A percentile compares a stretch with the other conserved stretches of the same genome.
phyloP scores from a whole-genome alignment of 495 filamentous ascomycete species.

The Penicillium daleae region DNA sequence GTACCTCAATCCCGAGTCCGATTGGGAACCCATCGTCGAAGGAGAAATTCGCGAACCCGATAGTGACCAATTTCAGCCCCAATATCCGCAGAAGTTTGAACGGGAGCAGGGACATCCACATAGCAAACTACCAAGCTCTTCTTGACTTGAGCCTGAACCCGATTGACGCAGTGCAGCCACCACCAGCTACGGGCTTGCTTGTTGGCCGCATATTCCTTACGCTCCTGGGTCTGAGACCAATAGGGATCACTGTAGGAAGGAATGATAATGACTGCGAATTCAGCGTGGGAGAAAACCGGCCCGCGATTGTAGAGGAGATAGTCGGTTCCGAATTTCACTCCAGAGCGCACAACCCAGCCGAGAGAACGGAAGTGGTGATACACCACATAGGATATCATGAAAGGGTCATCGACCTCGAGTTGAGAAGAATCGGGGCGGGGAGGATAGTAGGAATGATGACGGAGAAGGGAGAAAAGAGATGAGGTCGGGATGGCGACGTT shows the following conservation, averaged over 20 bases:
- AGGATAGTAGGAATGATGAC: slow-evolving; percentile 71
- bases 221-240: slow-evolving; percentile 64
- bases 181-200: slow-evolving; percentile 71
- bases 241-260: slow-evolving; percentile 78
- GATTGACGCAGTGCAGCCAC: slow-evolving; percentile 90
- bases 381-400: slow-evolving; percentile 81
- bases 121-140: slow-evolving; percentile 89
- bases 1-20: slow-evolving; percentile 65
- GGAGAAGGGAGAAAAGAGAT: slow-evolving; percentile 64
- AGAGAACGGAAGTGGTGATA: slow-evolving; percentile 98
- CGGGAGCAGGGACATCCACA: slow-evolving; percentile 85
- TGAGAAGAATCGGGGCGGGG: slow-evolving; percentile 39
- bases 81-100: slow-evolving; percentile 52
- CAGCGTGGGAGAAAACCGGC: slow-evolving; percentile 90
- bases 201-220: slow-evolving; percentile 46
- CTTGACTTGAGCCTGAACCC: slow-evolving; percentile 84
- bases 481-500: slow-evolving; percentile 41
- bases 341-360: slow-evolving; percentile 93
- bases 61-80: slow-evolving; percentile 69
- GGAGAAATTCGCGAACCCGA: slow-evolving; percentile 76
- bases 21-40: slow-evolving; percentile 84
- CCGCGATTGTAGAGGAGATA: slow-evolving; percentile 94
- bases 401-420: slow-evolving; percentile 73
- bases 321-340: slow-evolving; percentile 94
- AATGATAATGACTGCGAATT: slow-evolving; percentile 83